Base-by-base conservation (phyloP, 306 rosid species). In the Dryas alaskensis region DNA sequence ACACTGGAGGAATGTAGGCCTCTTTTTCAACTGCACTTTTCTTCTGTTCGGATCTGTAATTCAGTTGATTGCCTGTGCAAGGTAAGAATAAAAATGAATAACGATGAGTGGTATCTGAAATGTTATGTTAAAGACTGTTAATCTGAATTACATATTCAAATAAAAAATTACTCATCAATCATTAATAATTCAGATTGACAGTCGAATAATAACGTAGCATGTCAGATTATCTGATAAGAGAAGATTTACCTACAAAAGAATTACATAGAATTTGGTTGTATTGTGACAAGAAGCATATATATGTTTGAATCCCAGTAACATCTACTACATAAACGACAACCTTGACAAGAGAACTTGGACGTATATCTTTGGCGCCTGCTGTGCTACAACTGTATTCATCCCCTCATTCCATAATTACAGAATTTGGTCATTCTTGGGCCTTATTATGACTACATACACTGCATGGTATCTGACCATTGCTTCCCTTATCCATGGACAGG, bases 311-410 rank as follows among this genome's bases (percentile, higher is more conserved):
- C 67, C 57, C 94, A 93, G 97, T 79, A 93, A 91, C 73, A 93
- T 93, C 79, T 93, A 93, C 83, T 91, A 93, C 81, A 76, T 93
- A 91, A 93, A 93, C 90, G 98, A 93, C 91, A 92, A 89, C 77
- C 86, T 93, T 70, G 98, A 93, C 94, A 93, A 93, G 90, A 93
- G 98, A 81, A 93, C 97, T 76, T 93, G 98, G 98, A 93, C 98
- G 10, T 93, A 89, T 64, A 89, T 93, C 63, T 93, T 93, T 88
- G 97, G 98, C 17, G 98, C 97, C 46, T 93, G 98, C 76, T 93
- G 98, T 72, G 98, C 97, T 12, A 93, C 97, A 72, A 93, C 97
- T 70, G 97, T 93, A 16, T 93, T 93, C 86, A 84, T 93, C 57
- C 98, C 98, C 49, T 93, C 98, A 43, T 93, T 93, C 87, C 98